These are phyloP conservation scores for Agrocybe praecox DNA, from an alignment of 768 basidiomycete genomes.

Conservation along the genomic window DNA sequence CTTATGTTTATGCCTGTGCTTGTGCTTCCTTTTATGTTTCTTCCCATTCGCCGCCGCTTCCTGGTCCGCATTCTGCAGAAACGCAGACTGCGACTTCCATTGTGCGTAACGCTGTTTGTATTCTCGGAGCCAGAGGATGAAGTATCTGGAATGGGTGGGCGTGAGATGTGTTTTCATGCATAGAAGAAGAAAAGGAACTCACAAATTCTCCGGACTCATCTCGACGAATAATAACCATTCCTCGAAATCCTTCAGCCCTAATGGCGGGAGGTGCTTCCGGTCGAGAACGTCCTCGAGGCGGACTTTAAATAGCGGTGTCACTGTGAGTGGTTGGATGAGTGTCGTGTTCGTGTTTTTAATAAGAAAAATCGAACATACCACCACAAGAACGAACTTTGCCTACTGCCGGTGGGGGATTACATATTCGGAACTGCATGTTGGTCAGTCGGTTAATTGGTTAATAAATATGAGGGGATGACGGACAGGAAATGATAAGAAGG, in stretches of 20 bases:
- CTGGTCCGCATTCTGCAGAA: background rate
- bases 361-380: slow-evolving; percentile 31
- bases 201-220: slow-evolving; percentile 74
- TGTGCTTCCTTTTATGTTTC: too few species aligned
- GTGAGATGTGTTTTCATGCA: too few species aligned
- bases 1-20: background rate
- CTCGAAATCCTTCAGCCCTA: slow-evolving; percentile 48
- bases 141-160: slow-evolving; percentile 60
- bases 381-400: slow-evolving; percentile 70
- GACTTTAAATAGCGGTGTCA: slow-evolving; percentile 69
- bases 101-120: slow-evolving; percentile 55
- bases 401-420: slow-evolving; percentile 69
- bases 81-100: slow-evolving; percentile 40
- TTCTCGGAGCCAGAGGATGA: slow-evolving; percentile 80
- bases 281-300: slow-evolving; percentile 76
- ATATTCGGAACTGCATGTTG: slow-evolving; percentile 61
- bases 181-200: slow-evolving; percentile 23
- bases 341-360: too few species aligned
- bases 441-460: too few species aligned
- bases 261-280: slow-evolving; percentile 76
- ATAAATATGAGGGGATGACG: too few species aligned
- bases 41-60: too few species aligned
- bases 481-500: slow-evolving; percentile 23
- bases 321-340: slow-evolving; percentile 28
- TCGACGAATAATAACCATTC: slow-evolving; percentile 86